Evolutionary conservation across 495 filamentous ascomycete genomes (phyloP).

Genomic region (Aspergillus nanangensis): DNA sequence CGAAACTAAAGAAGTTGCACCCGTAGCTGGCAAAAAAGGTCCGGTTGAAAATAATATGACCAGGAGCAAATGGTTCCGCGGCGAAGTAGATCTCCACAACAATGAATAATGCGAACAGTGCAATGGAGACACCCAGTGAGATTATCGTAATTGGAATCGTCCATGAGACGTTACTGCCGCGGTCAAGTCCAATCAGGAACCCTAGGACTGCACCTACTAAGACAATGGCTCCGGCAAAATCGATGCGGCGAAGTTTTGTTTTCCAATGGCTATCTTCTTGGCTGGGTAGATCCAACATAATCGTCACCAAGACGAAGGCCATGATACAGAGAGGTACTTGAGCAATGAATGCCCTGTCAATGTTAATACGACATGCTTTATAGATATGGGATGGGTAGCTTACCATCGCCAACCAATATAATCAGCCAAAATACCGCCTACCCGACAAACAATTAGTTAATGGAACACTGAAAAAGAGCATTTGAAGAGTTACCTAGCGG

Average conservation of each 20-base stretch:
- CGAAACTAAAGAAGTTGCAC: conserved; percentile 75
- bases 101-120: conserved; percentile 64
- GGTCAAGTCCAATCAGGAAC: conserved; percentile 72
- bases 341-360: conserved; percentile 61
- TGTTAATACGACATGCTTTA: neutral
- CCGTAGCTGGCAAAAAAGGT: conserved; percentile 64
- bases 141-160: conserved; percentile 52
- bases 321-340: conserved; percentile 68
- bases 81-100: conserved; percentile 70
- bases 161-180: conserved; percentile 74
- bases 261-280: conserved; percentile 54
- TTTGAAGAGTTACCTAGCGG: conserved; percentile 68
- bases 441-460: neutral
- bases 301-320: conserved; percentile 59
- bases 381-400: conserved; percentile 10
- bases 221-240: conserved; percentile 71
- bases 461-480: too few species aligned
- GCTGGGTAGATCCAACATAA: conserved; percentile 59
- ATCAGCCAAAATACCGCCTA: conserved; percentile 66
- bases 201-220: conserved; percentile 68
- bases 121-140: conserved; percentile 51
- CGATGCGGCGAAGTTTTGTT: conserved; percentile 65
- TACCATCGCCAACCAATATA: conserved; percentile 81
- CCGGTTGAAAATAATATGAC: conserved; percentile 71
- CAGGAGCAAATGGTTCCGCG: conserved; percentile 72